phyloP scores from a whole-genome alignment of 371 early-diverging fungal species.

The Mucor lusitanicus region DNA sequence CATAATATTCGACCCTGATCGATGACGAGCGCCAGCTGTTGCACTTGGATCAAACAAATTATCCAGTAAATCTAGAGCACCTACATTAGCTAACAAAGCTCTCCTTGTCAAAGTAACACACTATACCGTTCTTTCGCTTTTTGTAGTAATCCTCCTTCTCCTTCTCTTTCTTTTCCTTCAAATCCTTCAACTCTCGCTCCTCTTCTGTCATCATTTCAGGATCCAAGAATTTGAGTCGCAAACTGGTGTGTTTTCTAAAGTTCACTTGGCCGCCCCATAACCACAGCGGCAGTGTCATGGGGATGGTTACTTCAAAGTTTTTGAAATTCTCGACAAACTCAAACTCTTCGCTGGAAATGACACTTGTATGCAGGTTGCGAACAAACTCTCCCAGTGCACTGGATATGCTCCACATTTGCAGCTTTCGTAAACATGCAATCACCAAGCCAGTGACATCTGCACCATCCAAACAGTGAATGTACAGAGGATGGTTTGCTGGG shows the following conservation, averaged over 20 bases:
- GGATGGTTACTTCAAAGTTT: conserved; percentile 72
- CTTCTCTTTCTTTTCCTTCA: conserved; percentile 43
- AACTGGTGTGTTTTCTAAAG: conserved; percentile 60
- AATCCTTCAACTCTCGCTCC: conserved; percentile 42
- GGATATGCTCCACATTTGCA: conserved; percentile 86
- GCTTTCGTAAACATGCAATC: conserved; percentile 82
- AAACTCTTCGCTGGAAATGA: conserved; percentile 81
- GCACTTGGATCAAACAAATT: conserved; percentile 41
- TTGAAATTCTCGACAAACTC: conserved; percentile 88
- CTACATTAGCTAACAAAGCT: too few species aligned
- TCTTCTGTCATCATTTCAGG: conserved; percentile 56
- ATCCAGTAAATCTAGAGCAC: conserved; percentile 41
- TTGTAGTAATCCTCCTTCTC: conserved; percentile 48
- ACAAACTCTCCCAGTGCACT: conserved; percentile 76
- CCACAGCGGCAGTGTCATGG: conserved; percentile 73
- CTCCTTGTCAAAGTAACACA: neutral
- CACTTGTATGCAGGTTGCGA: conserved; percentile 76
- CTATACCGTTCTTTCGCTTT: conserved; percentile 45
- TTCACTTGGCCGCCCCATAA: conserved; percentile 74
- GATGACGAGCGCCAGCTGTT: conserved; percentile 14
- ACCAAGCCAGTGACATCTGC: conserved; percentile 87
- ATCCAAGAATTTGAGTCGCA: conserved; percentile 60
- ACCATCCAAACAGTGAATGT: conserved; percentile 92
- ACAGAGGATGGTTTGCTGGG: conserved; percentile 74
- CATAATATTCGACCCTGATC: conserved; percentile 7